These are phyloP conservation scores for Lenzites betulinus DNA, from an alignment of 768 basidiomycete genomes.

Conservation along the genomic window DNA sequence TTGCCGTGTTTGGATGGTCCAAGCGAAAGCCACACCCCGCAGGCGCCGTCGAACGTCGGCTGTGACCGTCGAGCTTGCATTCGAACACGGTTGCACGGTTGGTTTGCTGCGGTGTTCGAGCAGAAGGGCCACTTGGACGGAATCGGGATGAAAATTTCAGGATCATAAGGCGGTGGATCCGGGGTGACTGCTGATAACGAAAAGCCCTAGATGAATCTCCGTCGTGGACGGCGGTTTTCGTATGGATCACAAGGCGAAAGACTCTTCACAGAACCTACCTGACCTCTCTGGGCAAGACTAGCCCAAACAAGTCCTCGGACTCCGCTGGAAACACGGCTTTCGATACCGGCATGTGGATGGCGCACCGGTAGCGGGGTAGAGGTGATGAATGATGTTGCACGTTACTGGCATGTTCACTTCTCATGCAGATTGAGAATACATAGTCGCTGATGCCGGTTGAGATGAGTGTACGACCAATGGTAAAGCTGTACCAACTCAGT, in stretches of 20 bases:
- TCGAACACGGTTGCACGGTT: background rate
- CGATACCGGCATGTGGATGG: background rate
- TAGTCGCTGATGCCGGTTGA: no score
- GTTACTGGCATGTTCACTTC: background rate
- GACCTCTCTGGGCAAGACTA: background rate
- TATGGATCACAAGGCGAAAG: constrained; percentile 2
- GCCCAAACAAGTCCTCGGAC: background rate
- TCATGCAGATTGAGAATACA: background rate
- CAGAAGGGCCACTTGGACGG: background rate
- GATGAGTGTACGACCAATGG: no score
- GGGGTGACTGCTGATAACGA: background rate
- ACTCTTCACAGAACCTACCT: background rate
- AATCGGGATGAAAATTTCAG: background rate
- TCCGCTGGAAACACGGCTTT: background rate
- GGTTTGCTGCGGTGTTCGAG: background rate
- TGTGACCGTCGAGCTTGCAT: background rate
- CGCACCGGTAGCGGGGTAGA: background rate
- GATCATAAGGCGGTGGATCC: constrained; percentile 7
- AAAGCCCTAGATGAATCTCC: constrained; percentile 1
- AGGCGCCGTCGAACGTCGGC: constrained; percentile 1
- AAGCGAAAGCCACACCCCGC: background rate
- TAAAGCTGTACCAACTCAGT: no score
- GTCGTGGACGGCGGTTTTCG: background rate
- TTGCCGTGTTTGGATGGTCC: background rate
- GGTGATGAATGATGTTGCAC: background rate